Percentiles rank a stretch among this genome's conserved stretches.
Evolutionary conservation across 345 rosid species (phyloP).

Genomic region (Brassica carinata): DNA sequence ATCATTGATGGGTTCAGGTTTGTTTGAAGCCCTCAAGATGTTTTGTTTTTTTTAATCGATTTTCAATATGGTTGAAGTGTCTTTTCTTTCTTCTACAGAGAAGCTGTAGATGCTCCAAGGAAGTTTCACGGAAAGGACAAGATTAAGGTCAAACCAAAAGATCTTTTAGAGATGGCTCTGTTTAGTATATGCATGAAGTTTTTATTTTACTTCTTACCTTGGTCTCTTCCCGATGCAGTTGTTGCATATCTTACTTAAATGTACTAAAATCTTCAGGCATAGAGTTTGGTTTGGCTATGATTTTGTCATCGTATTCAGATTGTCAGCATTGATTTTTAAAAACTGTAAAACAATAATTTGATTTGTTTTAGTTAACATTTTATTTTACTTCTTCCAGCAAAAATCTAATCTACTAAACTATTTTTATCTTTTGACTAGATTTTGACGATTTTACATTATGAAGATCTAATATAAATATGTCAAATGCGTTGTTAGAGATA

Average conservation of each 20-base stretch:
- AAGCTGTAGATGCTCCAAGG: conserved; percentile 72
- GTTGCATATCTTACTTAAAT: neutral
- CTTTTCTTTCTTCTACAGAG: conserved; percentile 47
- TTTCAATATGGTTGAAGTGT: neutral
- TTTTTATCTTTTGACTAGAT: no score
- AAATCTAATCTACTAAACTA: no score
- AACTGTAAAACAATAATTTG: neutral
- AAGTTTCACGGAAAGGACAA: conserved; percentile 56
- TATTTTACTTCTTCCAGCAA: no score
- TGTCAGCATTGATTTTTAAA: neutral
- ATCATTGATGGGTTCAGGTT: conserved; percentile 76
- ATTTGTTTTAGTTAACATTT: neutral
- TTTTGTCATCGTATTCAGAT: neutral
- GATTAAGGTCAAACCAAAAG: conserved; percentile 26
- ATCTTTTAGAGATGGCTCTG: neutral
- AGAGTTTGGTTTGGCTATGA: conserved; percentile 13
- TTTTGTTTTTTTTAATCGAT: neutral
- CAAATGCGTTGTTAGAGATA: no score
- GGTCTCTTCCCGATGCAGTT: neutral
- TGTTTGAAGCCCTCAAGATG: neutral
- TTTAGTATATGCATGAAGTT: conserved; percentile 26
- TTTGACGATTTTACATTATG: no score
- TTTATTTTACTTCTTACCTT: conserved; percentile 26
- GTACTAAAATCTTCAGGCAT: neutral
- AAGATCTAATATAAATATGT: no score